Percentiles rank a stretch among this genome's conserved stretches.
Conservation (phyloP, 2,329 filamentous ascomycete genomes). For the Sporothrix schenckii region DNA sequence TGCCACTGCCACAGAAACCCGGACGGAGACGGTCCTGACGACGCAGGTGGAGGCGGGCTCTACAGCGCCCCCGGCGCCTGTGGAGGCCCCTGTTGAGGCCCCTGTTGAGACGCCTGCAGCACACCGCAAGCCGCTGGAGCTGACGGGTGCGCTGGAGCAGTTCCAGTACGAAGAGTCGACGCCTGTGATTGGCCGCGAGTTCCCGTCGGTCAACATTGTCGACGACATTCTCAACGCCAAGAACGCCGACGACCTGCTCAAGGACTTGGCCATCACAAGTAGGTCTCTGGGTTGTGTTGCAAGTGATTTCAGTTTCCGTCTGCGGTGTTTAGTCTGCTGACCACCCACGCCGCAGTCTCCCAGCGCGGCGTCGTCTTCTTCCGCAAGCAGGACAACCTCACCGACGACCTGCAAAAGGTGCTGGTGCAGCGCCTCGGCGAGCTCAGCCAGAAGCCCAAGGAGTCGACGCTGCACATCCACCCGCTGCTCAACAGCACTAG, state of each 20-base stretch:
- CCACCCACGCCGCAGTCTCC: constrained; percentile 43
- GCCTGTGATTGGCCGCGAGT: constrained; percentile 61
- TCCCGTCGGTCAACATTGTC: constrained; percentile 50
- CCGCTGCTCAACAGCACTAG: constrained; percentile 41
- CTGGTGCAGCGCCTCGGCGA: constrained; percentile 35
- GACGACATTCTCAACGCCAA: constrained; percentile 55
- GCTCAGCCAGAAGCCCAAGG: constrained; percentile 44
- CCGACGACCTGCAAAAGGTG: constrained; percentile 33
- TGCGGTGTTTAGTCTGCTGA: too few relatives aligned
- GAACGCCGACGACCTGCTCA: constrained; percentile 59
- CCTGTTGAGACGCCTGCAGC: neutral
- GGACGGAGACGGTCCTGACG: constrained; percentile 16
- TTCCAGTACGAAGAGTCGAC: constrained; percentile 55
- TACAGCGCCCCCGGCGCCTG: neutral
- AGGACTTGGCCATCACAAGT: constrained; percentile 61
- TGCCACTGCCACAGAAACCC: constrained; percentile 9
- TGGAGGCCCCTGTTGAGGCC: neutral
- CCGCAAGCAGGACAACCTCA: constrained; percentile 49
- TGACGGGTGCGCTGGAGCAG: constrained; percentile 47
- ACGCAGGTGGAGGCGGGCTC: constrained; percentile 7
- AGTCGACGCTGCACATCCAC: constrained; percentile 58
- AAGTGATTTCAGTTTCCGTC: neutral
- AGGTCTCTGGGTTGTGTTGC: neutral
- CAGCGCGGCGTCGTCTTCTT: constrained; percentile 56
- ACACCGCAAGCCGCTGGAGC: constrained; percentile 32